phyloP scores from a whole-genome alignment of 306 rosid species.

The Albizia julibrissin region DNA sequence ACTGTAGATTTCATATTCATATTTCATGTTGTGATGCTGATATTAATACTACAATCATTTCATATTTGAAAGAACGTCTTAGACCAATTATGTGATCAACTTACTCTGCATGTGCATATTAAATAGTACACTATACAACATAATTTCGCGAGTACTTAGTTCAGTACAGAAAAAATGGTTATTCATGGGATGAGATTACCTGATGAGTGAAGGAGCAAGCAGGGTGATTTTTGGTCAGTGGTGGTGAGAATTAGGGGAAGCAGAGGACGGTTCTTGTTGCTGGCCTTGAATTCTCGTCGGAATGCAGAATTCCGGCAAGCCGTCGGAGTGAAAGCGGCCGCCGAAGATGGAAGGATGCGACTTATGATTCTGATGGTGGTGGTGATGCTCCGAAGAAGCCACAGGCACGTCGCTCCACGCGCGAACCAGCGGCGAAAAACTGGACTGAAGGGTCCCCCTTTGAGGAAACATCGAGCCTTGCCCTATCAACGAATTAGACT shows the following conservation, averaged over 20 bases:
- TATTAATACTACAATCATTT: not conserved
- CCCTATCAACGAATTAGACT: constrained; percentile 14
- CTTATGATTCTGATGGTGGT: constrained; percentile 37
- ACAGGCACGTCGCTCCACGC: constrained; percentile 53
- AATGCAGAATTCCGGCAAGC: constrained; percentile 51
- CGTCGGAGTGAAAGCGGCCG: constrained; percentile 50
- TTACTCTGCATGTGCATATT: not conserved
- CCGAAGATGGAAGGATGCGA: constrained; percentile 53
- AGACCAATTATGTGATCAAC: not conserved
- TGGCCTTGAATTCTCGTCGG: constrained; percentile 47
- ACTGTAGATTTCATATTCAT: not conserved
- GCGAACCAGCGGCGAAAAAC: constrained; percentile 47
- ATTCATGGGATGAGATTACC: constrained; percentile 10
- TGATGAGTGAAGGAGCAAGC: not conserved
- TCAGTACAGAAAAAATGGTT: not conserved
- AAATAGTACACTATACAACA: not conserved
- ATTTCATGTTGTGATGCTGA: not conserved
- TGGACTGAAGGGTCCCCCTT: constrained; percentile 79
- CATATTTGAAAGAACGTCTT: not conserved
- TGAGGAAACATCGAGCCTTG: constrained; percentile 46
- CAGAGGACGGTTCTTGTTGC: constrained; percentile 50
- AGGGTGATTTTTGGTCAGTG: constrained; percentile 25
- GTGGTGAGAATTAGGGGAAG: constrained; percentile 58
- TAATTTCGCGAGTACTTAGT: not conserved
- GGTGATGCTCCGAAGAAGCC: constrained; percentile 42